Evolutionary conservation across 257 asterid genomes (phyloP), one percentile per base, ranked within the genome.

Genomic region (Gentiana dahurica): DNA sequence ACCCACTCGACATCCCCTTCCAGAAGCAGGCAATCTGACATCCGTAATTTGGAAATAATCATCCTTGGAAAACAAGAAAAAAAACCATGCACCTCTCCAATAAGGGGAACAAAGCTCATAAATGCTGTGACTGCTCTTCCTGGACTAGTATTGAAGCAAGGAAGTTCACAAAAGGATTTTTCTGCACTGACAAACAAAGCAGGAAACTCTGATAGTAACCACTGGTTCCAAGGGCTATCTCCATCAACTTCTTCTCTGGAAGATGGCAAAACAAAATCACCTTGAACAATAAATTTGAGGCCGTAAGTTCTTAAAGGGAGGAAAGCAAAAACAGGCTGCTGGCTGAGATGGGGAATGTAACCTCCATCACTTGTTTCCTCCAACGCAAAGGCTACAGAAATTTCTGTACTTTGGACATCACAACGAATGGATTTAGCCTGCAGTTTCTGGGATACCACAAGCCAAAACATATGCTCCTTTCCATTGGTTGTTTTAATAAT

Each of bases 201-300:
- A 49, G 98, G 98, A 60, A 87, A 80, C 69, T 87, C 89, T 24
- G 94, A 83, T 48, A 87, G 74, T 74, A 92, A 72, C 95, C 95
- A 88, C 70, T 92, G 98, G 75, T 92, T 92, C 98, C 95, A 92
- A 11, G 95, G 90, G 72, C 94, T 92, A 71, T 81, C 75, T 49
- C 80, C 86, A 69, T 92, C 98, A 77, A 92, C 95, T 75, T 88
- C 98, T 77, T 92, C 98, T 70, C 98, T 81, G 46, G 98, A 92
- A 43, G 98, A 92, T 57, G 98, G 97, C 80, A 92, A 77, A 71
- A 79, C 80, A 78, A 92, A 92, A 78, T 92, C 95, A 63, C 97
- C 98, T 75, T 92, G 98, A 65, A 92, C 74, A 59, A 92, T 92
- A 71, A 92, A 88, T 78, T 78, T 92, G 59, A 92, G 86, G 32